A percentile compares a stretch with the other conserved stretches of the same genome.
Evolutionary conservation across 306 rosid genomes (phyloP).

Genomic region (Quercus rubra): DNA sequence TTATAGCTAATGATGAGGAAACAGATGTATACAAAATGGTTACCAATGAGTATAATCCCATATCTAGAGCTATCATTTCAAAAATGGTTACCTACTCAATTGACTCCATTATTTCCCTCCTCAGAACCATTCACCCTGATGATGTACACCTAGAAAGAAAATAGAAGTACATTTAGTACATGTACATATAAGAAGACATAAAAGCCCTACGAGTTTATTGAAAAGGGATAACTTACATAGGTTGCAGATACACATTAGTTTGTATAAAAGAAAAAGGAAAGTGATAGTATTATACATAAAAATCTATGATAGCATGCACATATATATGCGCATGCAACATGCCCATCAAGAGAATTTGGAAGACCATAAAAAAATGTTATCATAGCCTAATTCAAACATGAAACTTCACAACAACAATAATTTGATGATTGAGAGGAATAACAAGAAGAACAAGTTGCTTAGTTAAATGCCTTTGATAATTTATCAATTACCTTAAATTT

Average conservation of each 20-base stretch:
- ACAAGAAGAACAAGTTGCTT: background rate
- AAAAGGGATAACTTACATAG: background rate
- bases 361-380: background rate
- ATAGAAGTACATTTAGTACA: constrained; percentile 6
- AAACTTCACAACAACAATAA: background rate
- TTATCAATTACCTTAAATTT: constrained; percentile 61
- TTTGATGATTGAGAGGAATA: background rate
- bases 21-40: background rate
- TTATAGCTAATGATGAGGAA: background rate
- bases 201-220: background rate
- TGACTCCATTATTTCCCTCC: constrained; percentile 22
- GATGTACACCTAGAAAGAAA: constrained; percentile 54
- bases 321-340: no score
- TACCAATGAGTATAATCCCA: background rate
- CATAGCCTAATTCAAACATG: background rate
- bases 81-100: constrained; percentile 27
- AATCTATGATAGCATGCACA: background rate
- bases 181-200: background rate
- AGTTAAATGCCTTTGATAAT: constrained; percentile 4
- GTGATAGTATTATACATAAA: background rate
- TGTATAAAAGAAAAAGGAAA: background rate
- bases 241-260: no score
- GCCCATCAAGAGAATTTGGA: no score
- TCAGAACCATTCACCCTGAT: constrained; percentile 44
- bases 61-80: background rate